Base-by-base conservation (phyloP, 2,329 filamentous ascomycete genomes). In the Botrytis fragariae region DNA sequence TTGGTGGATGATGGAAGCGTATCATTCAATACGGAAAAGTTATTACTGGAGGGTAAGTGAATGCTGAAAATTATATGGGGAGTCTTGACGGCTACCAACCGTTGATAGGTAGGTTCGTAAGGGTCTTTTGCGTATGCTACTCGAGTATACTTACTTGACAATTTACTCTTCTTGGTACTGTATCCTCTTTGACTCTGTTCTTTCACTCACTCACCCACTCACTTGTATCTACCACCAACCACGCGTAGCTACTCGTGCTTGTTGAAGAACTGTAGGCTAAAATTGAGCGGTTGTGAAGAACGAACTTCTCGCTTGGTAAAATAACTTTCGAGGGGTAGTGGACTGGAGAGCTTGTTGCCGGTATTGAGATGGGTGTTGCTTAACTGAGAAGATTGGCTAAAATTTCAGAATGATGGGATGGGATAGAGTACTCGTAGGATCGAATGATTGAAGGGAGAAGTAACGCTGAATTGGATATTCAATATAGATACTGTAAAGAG, bases 41-140 rank as follows among this genome's bases (percentile, higher is more conserved):
- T 61, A 25, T 42, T 32, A 64, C 25, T n/a, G 61, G n/a, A 29
- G 42, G 42, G 29, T 48, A n/a, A 65, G 63, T 65, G 63, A 65
- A 65, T 65, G n/a, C 2, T 67, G 32, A 67, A n/a, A 45, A 45
- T 22, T n/a, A 42, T 39, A 62, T 62, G 35, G 60, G 35, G 60
- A 25, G 37, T 20, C 12, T 63, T 44, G 61, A 39, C 61, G 61
- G 39, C n/a, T 63, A 63, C 61, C 39, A 44, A 29, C 25, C 61
- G 37, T 61, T 39, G 59, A 18, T 59, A 59, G n/a, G 54, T 32
- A 57, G 51, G 51, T 57, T n/a, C 35, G 12, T 25, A n/a, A 61
- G 59, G 22, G 35, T n/a, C 10, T 39, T n/a, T 48, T 51, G 35
- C 1, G 35, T 25, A 35, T 39, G 44, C 32, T 67, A 39, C 32